Evolutionary conservation across 768 basidiomycete species (phyloP), one percentile per base, ranked within the genome.

Genomic region (Symmetrospora coprosmae): DNA sequence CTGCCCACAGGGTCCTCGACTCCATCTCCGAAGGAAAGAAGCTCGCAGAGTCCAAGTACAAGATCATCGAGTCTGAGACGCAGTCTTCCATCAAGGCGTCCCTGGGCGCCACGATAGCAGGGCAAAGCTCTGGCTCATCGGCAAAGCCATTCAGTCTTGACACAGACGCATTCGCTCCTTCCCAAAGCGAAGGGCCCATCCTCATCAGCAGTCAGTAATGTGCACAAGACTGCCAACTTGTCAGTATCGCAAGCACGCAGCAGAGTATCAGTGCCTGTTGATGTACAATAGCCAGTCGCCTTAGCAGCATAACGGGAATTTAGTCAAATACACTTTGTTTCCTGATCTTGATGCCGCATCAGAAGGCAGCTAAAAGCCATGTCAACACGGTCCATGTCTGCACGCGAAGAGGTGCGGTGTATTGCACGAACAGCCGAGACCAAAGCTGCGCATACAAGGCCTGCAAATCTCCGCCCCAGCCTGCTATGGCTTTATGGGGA

Each of bases 1-100:
- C n/a, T n/a, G n/a, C n/a, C 47, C n/a, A 38, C 49, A 50, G 60
- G 60, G 48, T 61, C 7, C 34, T 61, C 4, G 48, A 61, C 14
- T 61, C 48, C 3, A 50, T 61, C 16, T 6, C 48, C 7, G 21
- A 50, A 40, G 60, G 60, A 4, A 61, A 50, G 35, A 50, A 49
- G 34, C 23, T 40, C 25, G 48, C 60, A 21, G 60, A 61, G 31
- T 50, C 47, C 21, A n/a, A 37, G n/a, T 61, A 50, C 31, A 8
- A 31, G 19, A 40, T 37, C 19, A 21, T 61, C 16, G 35, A 50
- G 9, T 61, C 47, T 8, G 48, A 61, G 17, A 49, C 47, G 23
- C 37, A 49, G n/a, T 19, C 35, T 9, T 40, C 60, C 13, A 50
- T 40, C 11, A 34, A 21, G n/a, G 6, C 47, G 11, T 35, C 60